Evolutionary conservation across 2,329 filamentous ascomycete genomes (phyloP), one percentile per base, ranked within the genome.

Genomic region (Bipolaris bicolor): DNA sequence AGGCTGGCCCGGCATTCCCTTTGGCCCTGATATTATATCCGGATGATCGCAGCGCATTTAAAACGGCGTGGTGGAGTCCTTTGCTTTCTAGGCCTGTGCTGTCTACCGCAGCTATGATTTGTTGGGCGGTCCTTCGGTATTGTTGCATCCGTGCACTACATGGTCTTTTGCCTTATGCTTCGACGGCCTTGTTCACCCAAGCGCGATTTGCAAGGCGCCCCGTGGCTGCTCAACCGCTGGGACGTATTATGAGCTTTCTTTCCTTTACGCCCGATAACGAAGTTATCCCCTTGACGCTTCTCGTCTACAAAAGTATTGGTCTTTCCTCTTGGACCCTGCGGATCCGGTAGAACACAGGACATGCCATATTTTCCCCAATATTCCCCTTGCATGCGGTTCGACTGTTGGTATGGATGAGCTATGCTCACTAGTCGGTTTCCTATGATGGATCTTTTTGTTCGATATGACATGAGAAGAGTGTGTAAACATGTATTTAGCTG

Each of bases 401-500:
- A 44, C 49, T 50, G 36, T 49, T 43, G 46, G 45, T 13, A 36
- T 46, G 57, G 46, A 43, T 47, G 37, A 59, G 53, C 39, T 50
- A 53, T 49, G 45, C 49, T 58, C 26, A 48, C 49, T 39, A 44
- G 49, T 57, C 47, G 52, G 60, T 52, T 50, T 51, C 48, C 53
- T 31, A 52, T 58, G 61, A 60, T 57, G 57, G 52, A 60, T 60
- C 52, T 60, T 10, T 57, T 61, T 39, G 52, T 64, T 48, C 24
- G 45, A 55, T 52, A 62, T 62, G 69, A 73, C 69, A 73, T 61
- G 64, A 63, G 61, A 65, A 57, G 56, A 61, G 62, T 69, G 69
- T 65, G 65, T 66, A 64, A 63, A 66, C 70, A 73, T 74, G 68
- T 73, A 74, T 67, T 67, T 70, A 73, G 65, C 61, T 64, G 58